phyloP scores from a whole-genome alignment of 768 basidiomycete species.

The Pleurotus cornucopiae region DNA sequence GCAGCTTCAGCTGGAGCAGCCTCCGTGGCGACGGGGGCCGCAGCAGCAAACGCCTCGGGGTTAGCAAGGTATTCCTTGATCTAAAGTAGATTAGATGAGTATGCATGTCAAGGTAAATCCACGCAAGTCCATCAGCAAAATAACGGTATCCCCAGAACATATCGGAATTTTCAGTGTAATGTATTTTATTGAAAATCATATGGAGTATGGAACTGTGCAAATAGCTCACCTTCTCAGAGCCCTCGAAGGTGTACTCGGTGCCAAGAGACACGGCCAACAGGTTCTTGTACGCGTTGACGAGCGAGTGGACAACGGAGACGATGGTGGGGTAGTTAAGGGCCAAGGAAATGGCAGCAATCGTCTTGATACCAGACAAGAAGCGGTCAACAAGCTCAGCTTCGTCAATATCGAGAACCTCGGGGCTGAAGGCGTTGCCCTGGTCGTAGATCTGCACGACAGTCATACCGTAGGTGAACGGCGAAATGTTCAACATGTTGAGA shows the following conservation, averaged over 20 bases:
- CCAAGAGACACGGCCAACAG: constrained; percentile 81
- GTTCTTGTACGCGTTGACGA: constrained; percentile 99
- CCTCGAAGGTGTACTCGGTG: constrained; percentile 95
- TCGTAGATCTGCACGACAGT: constrained; percentile 96
- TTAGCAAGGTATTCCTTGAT: constrained; percentile 96
- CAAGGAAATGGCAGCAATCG: constrained; percentile 93
- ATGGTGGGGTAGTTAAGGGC: constrained; percentile 96
- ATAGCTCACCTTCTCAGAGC: constrained; percentile 77
- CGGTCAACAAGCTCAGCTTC: constrained; percentile 88
- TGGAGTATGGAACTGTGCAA: constrained; percentile 15
- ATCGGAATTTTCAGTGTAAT: constrained; percentile 86
- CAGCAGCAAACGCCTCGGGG: constrained; percentile 94
- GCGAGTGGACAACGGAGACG: constrained; percentile 88
- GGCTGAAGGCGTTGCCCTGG: constrained; percentile 87
- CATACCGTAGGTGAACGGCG: constrained; percentile 99
- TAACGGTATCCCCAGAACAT: constrained; percentile 33
- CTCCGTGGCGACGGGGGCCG: constrained; percentile 57
- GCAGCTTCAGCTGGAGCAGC: constrained; percentile 55
- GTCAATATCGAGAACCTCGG: constrained; percentile 88
- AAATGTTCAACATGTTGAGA: constrained; percentile 99
- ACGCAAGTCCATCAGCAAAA: constrained; percentile 19
- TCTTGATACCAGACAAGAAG: constrained; percentile 92
- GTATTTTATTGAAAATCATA: constrained; percentile 30
- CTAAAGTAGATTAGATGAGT: constrained; percentile 33
- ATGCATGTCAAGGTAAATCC: constrained; percentile 2